phyloP scores from a whole-genome alignment of 257 asterid genomes.

The Solanum sejunctum region DNA sequence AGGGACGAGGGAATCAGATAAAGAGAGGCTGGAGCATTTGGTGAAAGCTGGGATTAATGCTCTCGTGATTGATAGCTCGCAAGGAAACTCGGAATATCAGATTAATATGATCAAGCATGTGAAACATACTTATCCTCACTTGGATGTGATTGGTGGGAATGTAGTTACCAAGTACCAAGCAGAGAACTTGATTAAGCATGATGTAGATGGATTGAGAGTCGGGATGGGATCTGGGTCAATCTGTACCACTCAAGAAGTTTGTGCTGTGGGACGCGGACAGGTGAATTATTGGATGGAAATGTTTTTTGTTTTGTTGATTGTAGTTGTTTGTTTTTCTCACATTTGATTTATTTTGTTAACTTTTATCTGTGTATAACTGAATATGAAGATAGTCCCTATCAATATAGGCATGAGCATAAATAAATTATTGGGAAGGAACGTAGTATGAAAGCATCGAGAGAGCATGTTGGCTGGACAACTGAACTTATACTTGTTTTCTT shows the following conservation, averaged over 20 bases:
- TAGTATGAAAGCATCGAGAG: neutral
- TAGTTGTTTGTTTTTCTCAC: neutral
- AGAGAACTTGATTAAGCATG: slow-evolving; percentile 73
- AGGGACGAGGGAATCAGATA: slow-evolving; percentile 81
- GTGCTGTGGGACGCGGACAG: slow-evolving; percentile 96
- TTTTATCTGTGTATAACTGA: neutral
- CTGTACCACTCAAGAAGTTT: slow-evolving; percentile 81
- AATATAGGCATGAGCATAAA: neutral
- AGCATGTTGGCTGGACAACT: neutral
- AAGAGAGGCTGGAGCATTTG: slow-evolving; percentile 69
- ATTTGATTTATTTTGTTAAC: neutral
- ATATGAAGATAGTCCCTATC: neutral
- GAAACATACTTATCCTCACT: slow-evolving; percentile 48
- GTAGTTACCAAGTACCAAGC: slow-evolving; percentile 74
- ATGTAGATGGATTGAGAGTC: slow-evolving; percentile 84
- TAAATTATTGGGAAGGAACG: neutral
- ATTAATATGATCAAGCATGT: slow-evolving; percentile 72
- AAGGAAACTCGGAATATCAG: slow-evolving; percentile 78
- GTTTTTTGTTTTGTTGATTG: neutral
- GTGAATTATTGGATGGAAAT: slow-evolving; percentile 12
- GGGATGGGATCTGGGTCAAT: slow-evolving; percentile 98
- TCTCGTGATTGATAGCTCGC: slow-evolving; percentile 77
- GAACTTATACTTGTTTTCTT: neutral
- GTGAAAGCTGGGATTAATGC: slow-evolving; percentile 74
- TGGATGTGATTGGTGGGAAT: slow-evolving; percentile 85